A percentile compares a stretch with the other conserved stretches of the same genome.
These are phyloP conservation scores for Colletotrichum chlorophyti DNA, from an alignment of 2,329 filamentous ascomycete genomes.

Conservation along the genomic window DNA sequence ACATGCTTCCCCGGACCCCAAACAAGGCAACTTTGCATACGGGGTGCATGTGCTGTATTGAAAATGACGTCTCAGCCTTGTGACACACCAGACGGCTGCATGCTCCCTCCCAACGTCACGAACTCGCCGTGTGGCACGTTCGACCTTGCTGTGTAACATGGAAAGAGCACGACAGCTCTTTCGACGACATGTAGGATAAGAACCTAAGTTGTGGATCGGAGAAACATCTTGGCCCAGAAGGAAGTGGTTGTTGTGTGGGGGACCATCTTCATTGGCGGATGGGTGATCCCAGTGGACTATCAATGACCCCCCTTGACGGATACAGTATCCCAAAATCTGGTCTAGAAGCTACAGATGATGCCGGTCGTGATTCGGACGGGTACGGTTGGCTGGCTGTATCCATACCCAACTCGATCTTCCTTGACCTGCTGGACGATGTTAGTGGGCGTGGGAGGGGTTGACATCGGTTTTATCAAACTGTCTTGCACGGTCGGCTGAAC, in stretches of 20 bases:
- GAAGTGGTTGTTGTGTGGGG: background rate
- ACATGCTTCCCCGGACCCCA: slow-evolving; percentile 27
- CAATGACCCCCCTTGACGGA: slow-evolving; percentile 13
- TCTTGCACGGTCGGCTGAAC: background rate
- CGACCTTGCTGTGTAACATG: background rate
- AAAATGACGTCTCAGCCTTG: slow-evolving; percentile 37
- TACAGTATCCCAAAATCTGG: slow-evolving; percentile 8
- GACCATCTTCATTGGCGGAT: slow-evolving; percentile 15
- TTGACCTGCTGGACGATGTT: slow-evolving; percentile 7
- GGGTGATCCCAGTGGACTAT: slow-evolving; percentile 1
- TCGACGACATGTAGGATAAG: slow-evolving; percentile 1
- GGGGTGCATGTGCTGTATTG: slow-evolving; percentile 29
- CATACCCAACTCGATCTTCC: slow-evolving; percentile 24
- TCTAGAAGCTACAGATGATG: slow-evolving; percentile 24
- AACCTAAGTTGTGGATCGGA: background rate
- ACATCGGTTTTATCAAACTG: slow-evolving; percentile 3
- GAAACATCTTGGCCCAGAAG: background rate
- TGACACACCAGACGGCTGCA: slow-evolving; percentile 30
- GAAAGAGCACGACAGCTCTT: background rate
- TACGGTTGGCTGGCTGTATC: slow-evolving; percentile 25
- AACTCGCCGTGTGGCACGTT: background rate
- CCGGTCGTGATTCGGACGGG: slow-evolving; percentile 20
- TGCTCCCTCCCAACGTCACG: slow-evolving; percentile 12
- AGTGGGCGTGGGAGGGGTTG: slow-evolving; percentile 6
- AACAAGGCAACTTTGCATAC: slow-evolving; percentile 30